Evolutionary conservation across 208 protist species (phyloP), one percentile per base, ranked within the genome.

Genomic region (Crithidia sp.): DNA sequence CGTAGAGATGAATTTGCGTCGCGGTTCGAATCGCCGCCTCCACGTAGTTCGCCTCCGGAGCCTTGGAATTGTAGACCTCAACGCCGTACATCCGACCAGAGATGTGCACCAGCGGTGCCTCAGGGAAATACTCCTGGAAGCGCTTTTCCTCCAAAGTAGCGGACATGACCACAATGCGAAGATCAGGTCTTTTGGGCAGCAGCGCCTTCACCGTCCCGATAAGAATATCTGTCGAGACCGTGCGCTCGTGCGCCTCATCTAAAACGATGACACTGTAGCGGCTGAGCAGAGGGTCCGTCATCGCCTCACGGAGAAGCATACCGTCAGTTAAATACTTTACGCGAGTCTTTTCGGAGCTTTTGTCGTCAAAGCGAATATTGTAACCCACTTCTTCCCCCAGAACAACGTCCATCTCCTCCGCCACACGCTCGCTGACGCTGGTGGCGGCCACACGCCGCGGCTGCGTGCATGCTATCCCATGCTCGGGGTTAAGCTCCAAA

Each of bases 241-340:
- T 99, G 9, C 99, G 84, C 84, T 99, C 99, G 81, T 99, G 99
- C 0, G 99, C 99, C 86, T 99, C 99, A 88, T 99, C 99, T 0
- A 99, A 85, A 62, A 99, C 98, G 67, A 99, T 97, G 10, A 99
- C 89, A 60, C 89, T 92, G 85, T 99, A 99, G 7, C 87, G 67
- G 19, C 52, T 79, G 14, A 99, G 69, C 9, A 95, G 54, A 12
- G 94, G 85, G 77, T 99, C 98, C 17, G 88, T 68, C 75, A 99
- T 93, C 49, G 93, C 97, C 75, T 99, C 98, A 56, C 98, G 92
- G 13, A 99, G 84, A 9, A 99, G 76, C 92, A 99, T 99, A 95
- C 98, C 98, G 89, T 99, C 98, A 2, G 99, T 99, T 76, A 99
- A 89, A 77, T 99, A 99, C 71, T 99, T 99, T 7, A 99, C 90